A percentile compares a stretch with the other conserved stretches of the same genome.
These are phyloP conservation scores for Scedosporium minutisporum DNA, from an alignment of 2,329 filamentous ascomycete genomes.

Conservation along the genomic window DNA sequence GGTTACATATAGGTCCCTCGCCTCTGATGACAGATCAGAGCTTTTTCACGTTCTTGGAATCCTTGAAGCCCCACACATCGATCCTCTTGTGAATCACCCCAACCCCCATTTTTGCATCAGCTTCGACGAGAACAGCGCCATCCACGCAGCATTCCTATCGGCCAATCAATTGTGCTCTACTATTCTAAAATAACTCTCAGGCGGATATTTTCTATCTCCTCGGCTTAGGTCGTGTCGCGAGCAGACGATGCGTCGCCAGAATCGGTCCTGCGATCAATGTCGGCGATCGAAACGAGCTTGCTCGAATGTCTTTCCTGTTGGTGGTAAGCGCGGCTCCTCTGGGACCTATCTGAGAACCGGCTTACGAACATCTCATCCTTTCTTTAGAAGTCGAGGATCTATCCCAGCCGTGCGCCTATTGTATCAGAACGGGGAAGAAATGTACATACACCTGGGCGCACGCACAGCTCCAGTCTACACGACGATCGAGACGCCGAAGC, in stretches of 20 bases:
- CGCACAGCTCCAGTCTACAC: conserved; percentile 8
- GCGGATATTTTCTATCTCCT: not conserved
- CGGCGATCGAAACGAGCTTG: not conserved
- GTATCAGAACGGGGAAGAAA: conserved; percentile 10
- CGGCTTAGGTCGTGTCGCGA: not conserved
- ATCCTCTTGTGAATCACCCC: no score
- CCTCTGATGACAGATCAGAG: no score
- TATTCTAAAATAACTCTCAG: not conserved
- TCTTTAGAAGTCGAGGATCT: not conserved
- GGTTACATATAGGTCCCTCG: no score
- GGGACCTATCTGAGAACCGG: not conserved
- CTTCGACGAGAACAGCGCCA: no score
- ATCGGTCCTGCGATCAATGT: conserved; percentile 3
- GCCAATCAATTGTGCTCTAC: not conserved
- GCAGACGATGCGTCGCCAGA: conserved; percentile 1
- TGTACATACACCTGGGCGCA: conserved; percentile 13
- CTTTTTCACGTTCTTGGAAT: no score
- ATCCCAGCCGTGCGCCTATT: conserved; percentile 10
- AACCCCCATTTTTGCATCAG: no score
- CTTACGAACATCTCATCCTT: not conserved
- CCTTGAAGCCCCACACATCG: no score
- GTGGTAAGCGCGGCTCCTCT: not conserved
- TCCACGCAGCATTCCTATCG: no score
- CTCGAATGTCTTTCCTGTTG: not conserved
- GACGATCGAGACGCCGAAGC: not conserved